phyloP scores from a whole-genome alignment of 352 stramenopile genomes.

The Halophytophthora batemanensis region DNA sequence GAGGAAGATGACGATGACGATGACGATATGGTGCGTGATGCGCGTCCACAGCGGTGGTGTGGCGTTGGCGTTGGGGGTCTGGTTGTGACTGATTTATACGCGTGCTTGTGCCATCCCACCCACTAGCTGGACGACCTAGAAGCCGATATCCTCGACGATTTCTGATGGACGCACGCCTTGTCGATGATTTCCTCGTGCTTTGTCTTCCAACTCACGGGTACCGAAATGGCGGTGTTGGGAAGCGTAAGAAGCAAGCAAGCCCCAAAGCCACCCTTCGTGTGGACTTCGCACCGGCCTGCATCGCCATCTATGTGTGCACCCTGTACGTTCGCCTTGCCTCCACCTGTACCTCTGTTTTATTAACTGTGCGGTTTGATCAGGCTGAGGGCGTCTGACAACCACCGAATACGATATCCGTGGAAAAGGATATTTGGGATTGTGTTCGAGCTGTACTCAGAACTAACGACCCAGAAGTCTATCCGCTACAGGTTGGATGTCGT shows the following conservation, averaged over 20 bases:
- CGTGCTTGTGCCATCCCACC: conserved; percentile 1
- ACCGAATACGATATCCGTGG: too few relatives aligned
- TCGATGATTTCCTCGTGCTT: neutral
- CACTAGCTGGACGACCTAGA: conserved; percentile 70
- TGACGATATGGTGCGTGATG: conserved; percentile 33
- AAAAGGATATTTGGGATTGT: too few relatives aligned
- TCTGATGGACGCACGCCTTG: conserved; percentile 26
- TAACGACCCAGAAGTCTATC: too few relatives aligned
- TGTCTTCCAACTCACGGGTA: neutral
- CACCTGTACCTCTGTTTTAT: too few relatives aligned
- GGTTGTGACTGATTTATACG: conserved; percentile 1
- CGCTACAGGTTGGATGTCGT: too few relatives aligned
- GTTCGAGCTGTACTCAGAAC: too few relatives aligned
- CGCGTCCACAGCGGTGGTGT: conserved; percentile 29
- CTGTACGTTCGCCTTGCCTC: too few relatives aligned
- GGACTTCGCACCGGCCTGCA: too few relatives aligned
- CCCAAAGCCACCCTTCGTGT: too few relatives aligned
- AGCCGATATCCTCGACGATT: conserved; percentile 63
- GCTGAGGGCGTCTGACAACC: too few relatives aligned
- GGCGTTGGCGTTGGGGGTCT: conserved; percentile 1
- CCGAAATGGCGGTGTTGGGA: conserved; percentile 1
- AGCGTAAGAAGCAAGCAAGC: conserved; percentile 10
- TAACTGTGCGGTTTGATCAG: too few relatives aligned
- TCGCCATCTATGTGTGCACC: too few relatives aligned
- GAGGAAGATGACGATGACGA: conserved; percentile 15